Evolutionary conservation across 2,329 filamentous ascomycete genomes (phyloP), one percentile per base, ranked within the genome.

Genomic region (Fusarium nanum): DNA sequence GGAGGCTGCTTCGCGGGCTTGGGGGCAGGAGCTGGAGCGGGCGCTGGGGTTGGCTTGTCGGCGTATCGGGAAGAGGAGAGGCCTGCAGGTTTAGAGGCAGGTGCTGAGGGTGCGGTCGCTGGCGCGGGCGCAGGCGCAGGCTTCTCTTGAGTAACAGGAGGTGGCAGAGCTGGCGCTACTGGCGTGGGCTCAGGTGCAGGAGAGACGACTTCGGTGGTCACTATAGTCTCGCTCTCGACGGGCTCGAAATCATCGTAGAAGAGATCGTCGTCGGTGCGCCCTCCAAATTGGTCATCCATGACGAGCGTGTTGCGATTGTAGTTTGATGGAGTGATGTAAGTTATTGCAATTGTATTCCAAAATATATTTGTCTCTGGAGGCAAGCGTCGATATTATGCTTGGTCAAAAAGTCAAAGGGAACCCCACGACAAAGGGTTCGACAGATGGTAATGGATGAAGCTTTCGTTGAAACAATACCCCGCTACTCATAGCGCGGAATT

Each of bases 221-320:
- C 67, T 23, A 80, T 70, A 7, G 77, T 61, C 47, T 79, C 76
- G 68, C 77, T 77, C 42, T 82, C 78, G 53, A 88, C 82, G 10
- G 86, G 87, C 76, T 89, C 87, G 62, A 89, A 88, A 73, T 89
- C 87, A 70, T 89, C 88, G 64, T 85, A 85, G 75, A 89, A 89
- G 63, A 89, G 82, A 74, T 89, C 87, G 71, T 89, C 88, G 73
- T 89, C 87, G 47, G 87, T 89, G 22, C 87, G 83, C 49, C 87
- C 87, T 63, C 85, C 83, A 70, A 89, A 89, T 73, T 89, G 87
- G 69, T 89, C 87, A 23, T 89, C 87, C 87, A 89, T 89, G 67
- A 44, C 59, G 59, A 53, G 32, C 9, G n/a, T 45, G 20, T 4
- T 27, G 42, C 3, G 32, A 14, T 22, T 45, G 11, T 12, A 46